Evolutionary conservation across 306 rosid genomes (phyloP).

Genomic region (Ormosia semicastrata): DNA sequence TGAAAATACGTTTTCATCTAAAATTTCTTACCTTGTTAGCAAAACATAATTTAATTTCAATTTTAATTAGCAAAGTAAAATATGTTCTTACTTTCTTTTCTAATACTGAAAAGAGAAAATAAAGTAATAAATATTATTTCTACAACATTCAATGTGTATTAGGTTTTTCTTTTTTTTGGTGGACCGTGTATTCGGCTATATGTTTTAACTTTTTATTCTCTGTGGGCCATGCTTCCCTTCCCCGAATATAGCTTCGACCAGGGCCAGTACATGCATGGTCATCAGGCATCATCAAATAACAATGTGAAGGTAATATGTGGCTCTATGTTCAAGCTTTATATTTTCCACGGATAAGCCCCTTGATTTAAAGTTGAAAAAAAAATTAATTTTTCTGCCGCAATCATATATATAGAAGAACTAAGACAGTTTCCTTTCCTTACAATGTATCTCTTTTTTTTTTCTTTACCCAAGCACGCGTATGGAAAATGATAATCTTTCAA

Average conservation of each 20-base stretch:
- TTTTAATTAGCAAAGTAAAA: too few species aligned
- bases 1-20: too few species aligned
- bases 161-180: too few species aligned
- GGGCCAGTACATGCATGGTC: background rate
- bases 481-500: conserved; percentile 14
- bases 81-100: too few species aligned
- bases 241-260: background rate
- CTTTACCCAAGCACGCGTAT: conserved; percentile 14
- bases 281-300: background rate
- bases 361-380: background rate
- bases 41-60: too few species aligned
- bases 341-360: background rate
- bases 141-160: too few species aligned
- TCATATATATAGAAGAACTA: background rate
- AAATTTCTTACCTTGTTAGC: too few species aligned
- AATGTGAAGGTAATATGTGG: background rate
- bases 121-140: too few species aligned
- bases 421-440: conserved; percentile 1
- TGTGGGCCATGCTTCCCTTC: background rate
- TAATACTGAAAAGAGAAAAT: too few species aligned
- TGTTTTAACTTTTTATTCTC: too few species aligned
- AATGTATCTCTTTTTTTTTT: conserved; percentile 3
- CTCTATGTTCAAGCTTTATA: background rate
- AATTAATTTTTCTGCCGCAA: background rate
- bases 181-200: too few species aligned